These are phyloP conservation scores for Circinella umbellata DNA, from an alignment of 371 early-diverging fungal genomes.

Conservation along the genomic window DNA sequence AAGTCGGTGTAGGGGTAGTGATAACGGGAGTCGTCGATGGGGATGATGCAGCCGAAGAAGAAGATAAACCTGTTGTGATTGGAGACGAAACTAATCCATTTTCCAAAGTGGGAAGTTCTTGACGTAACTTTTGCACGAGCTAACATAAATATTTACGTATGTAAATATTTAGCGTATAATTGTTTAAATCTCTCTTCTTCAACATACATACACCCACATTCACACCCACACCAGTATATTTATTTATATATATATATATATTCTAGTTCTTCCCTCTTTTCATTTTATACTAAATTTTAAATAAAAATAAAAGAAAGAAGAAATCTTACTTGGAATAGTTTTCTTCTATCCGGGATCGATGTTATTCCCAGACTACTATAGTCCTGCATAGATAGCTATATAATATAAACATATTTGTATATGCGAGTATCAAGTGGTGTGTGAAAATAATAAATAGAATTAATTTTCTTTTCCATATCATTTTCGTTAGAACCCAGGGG, in stretches of 20 bases:
- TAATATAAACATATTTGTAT: background rate
- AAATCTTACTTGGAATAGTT: slow-evolving; percentile 53
- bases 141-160: background rate
- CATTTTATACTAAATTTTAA: background rate
- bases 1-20: slow-evolving; percentile 5
- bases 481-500: too few species aligned
- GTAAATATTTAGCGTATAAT: too few species aligned
- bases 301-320: background rate
- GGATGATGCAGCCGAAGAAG: slow-evolving; percentile 9
- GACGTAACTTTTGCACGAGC: slow-evolving; percentile 35
- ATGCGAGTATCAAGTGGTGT: background rate
- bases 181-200: too few species aligned
- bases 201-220: too few species aligned
- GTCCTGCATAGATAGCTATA: slow-evolving; percentile 82
- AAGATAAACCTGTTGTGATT: slow-evolving; percentile 4
- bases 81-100: slow-evolving; percentile 34
- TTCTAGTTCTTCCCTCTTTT: background rate
- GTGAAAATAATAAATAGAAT: background rate
- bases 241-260: background rate
- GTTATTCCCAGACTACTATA: slow-evolving; percentile 80
- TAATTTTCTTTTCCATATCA: too few species aligned
- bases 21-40: slow-evolving; percentile 13
- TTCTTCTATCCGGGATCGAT: slow-evolving; percentile 78
- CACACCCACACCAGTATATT: too few species aligned
- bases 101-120: slow-evolving; percentile 36